These are phyloP conservation scores for Termitomyces sp. DNA, from an alignment of 768 basidiomycete species.

Conservation along the genomic window DNA sequence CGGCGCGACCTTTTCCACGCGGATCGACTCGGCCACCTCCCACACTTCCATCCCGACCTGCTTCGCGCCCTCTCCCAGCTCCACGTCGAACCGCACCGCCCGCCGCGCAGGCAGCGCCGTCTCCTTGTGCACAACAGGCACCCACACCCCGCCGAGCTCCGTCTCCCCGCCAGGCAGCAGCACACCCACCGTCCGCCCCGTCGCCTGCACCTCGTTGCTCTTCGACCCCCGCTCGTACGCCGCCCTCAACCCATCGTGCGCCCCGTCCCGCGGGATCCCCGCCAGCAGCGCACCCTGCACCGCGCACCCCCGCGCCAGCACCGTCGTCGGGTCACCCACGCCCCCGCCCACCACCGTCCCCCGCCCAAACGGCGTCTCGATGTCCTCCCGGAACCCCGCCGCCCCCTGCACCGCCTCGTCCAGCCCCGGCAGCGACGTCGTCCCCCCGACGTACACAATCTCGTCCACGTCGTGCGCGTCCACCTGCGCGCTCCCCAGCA, in stretches of 20 bases:
- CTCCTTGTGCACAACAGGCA: slow-evolving; percentile 63
- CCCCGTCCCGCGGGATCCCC: slow-evolving; percentile 37
- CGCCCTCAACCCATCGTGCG: slow-evolving; percentile 42
- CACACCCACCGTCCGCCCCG: slow-evolving; percentile 57
- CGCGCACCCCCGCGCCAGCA: slow-evolving; percentile 74
- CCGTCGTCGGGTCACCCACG: slow-evolving; percentile 70
- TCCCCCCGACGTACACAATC: slow-evolving; percentile 76
- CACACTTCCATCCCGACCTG: slow-evolving; percentile 65
- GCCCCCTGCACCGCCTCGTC: slow-evolving; percentile 47
- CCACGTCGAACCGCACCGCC: slow-evolving; percentile 52
- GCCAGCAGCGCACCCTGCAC: slow-evolving; percentile 64
- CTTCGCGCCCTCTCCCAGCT: slow-evolving; percentile 32
- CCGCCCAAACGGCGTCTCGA: slow-evolving; percentile 60
- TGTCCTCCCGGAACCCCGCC: slow-evolving; percentile 53
- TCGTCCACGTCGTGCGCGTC: slow-evolving; percentile 72
- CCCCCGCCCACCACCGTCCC: slow-evolving; percentile 71
- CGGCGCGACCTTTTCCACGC: slow-evolving; percentile 51
- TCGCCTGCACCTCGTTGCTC: slow-evolving; percentile 45
- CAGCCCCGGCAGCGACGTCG: slow-evolving; percentile 68
- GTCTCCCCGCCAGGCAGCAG: slow-evolving; percentile 49
- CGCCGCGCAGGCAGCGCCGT: slow-evolving; percentile 69
- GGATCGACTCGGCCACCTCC: slow-evolving; percentile 69
- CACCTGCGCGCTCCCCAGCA: slow-evolving; percentile 45
- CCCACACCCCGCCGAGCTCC: slow-evolving; percentile 58
- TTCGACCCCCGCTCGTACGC: slow-evolving; percentile 38